These are phyloP conservation scores for Colletotrichum sansevieriae DNA, from an alignment of 2,329 filamentous ascomycete species.

Conservation along the genomic window DNA sequence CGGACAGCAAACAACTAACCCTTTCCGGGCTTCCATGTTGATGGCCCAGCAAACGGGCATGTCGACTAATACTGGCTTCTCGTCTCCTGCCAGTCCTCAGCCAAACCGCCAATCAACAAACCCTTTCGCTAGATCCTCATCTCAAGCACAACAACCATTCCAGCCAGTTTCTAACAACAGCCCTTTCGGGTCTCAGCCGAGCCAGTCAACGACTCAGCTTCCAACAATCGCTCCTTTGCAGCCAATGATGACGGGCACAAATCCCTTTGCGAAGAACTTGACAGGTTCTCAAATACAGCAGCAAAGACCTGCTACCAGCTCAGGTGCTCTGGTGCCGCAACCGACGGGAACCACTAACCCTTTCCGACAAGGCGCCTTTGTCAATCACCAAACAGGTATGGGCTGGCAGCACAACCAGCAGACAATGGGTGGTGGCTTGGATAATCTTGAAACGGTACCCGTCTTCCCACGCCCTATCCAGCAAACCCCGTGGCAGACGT, in stretches of 20 bases:
- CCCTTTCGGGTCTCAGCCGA: constrained; percentile 60
- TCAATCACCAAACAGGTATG: constrained; percentile 88
- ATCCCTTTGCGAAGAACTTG: constrained; percentile 69
- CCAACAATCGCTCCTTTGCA: constrained; percentile 57
- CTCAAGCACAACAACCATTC: constrained; percentile 51
- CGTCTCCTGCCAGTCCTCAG: constrained; percentile 56
- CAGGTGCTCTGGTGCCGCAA: constrained; percentile 73
- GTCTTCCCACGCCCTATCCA: constrained; percentile 86
- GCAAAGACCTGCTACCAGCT: constrained; percentile 61
- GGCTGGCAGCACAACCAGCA: constrained; percentile 88
- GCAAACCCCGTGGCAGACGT: constrained; percentile 71
- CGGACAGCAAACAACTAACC: constrained; percentile 81
- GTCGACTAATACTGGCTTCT: constrained; percentile 54
- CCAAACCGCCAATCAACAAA: constrained; percentile 77
- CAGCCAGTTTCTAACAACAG: constrained; percentile 50
- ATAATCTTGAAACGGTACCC: constrained; percentile 82
- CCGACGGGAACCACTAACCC: constrained; percentile 93
- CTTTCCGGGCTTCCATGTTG: constrained; percentile 93
- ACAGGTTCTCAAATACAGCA: constrained; percentile 49
- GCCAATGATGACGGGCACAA: constrained; percentile 67
- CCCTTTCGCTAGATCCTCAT: constrained; percentile 80
- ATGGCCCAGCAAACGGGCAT: constrained; percentile 68
- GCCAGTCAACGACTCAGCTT: constrained; percentile 45
- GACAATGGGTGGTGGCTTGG: constrained; percentile 83
- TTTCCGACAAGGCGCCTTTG: constrained; percentile 90